Conservation (phyloP, 2,329 filamentous ascomycete genomes). For the Xenosphaeropsis pyriputrescens region DNA sequence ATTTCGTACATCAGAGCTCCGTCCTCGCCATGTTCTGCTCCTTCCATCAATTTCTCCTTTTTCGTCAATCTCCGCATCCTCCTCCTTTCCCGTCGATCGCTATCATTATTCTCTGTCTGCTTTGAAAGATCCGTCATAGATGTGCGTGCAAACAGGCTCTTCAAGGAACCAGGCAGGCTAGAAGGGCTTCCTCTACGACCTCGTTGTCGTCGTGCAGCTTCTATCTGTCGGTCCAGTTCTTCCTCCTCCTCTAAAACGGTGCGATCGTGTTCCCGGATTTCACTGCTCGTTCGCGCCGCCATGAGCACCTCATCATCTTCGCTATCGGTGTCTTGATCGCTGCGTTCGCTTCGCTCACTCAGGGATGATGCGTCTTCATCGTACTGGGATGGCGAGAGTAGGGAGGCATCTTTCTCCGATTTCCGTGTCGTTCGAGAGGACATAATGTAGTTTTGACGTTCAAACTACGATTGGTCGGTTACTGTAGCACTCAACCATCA, state of each 20-base stretch:
- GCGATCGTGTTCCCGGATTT: conserved; percentile 55
- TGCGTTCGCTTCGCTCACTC: conserved; percentile 33
- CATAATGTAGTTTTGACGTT: neutral
- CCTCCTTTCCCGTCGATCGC: conserved; percentile 31
- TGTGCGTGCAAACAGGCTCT: conserved; percentile 19
- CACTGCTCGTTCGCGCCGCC: conserved; percentile 51
- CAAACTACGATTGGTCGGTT: too few relatives aligned
- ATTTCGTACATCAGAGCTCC: conserved; percentile 77
- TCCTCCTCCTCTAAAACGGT: conserved; percentile 65
- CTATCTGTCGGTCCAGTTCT: conserved; percentile 46
- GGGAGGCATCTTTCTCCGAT: conserved; percentile 7
- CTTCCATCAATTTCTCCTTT: conserved; percentile 33
- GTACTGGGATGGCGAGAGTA: conserved; percentile 14
- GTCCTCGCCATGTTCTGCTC: conserved; percentile 49
- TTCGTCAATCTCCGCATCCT: conserved; percentile 31
- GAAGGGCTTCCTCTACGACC: conserved; percentile 18
- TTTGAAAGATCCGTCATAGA: conserved; percentile 2
- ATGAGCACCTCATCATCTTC: conserved; percentile 58
- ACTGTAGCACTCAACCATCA: too few relatives aligned
- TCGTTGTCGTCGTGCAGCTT: conserved; percentile 30
- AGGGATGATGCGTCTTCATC: conserved; percentile 46
- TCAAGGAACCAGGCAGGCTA: conserved; percentile 21
- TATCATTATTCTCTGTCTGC: conserved; percentile 17
- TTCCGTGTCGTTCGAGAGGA: neutral
- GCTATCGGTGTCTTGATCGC: conserved; percentile 62